Evolutionary conservation across 352 stramenopile species (phyloP), one percentile per base, ranked within the genome.

Genomic region (Globisporangium cystogenes): DNA sequence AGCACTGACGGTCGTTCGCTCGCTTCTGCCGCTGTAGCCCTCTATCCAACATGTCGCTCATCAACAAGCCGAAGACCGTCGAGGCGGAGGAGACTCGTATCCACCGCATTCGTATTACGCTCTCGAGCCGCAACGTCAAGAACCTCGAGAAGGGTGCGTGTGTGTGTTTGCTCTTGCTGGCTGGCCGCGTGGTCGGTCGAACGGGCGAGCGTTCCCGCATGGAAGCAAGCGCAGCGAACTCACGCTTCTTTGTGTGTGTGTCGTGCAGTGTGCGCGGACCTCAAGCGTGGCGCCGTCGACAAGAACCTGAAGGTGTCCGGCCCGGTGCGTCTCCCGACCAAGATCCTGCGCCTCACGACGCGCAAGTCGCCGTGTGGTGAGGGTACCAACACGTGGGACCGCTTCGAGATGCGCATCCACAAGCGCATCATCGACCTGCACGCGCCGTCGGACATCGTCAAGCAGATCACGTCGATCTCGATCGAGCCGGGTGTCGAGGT

Each of bases 321-420:
- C 68, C 97, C 97, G 21, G 97, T 99, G 55, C 95, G 97, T 86
- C 85, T 99, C 59, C 97, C 97, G 50, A 99, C 96, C 74, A 99
- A 99, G 90, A 96, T 97, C 67, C 87, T 99, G 50, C 90, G 82
- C 65, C 95, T 99, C 55, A 99, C 97, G 57, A 99, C 96, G 60
- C 96, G 97, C 68, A 99, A 99, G 93, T 98, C 97, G 68, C 97
- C 97, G 58, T 98, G 82, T 86, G 86, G 84, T 91, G 86, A 95
- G 64, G 97, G 97, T 97, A 99, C 97, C 87, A 99, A 99, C 88
- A 99, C 97, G 43, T 99, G 95, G 93, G 97, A 99, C 82, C 85
- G 95, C 61, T 99, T 99, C 78, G 96, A 99, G 79, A 99, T 99
- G 96, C 90, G 96, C 73, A 96, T 97, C 68, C 90, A 97, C 87